These are phyloP conservation scores for Ustilago curta DNA, from an alignment of 1,284 basidiomycete genomes.

Conservation along the genomic window DNA sequence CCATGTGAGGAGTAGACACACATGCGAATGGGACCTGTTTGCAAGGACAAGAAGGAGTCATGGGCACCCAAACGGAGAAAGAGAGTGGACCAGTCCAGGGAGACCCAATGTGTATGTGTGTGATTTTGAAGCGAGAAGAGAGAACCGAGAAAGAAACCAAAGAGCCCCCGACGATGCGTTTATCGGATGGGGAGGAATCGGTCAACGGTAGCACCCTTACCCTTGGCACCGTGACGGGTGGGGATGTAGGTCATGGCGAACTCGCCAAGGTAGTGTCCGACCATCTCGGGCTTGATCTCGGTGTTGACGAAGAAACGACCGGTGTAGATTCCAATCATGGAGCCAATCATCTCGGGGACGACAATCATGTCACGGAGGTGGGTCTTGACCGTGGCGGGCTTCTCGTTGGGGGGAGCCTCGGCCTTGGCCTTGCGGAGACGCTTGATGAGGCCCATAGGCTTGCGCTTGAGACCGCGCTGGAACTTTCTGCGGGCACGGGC, in stretches of 20 bases:
- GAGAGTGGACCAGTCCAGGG: constrained; percentile 9
- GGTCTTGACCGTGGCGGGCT: constrained; percentile 98
- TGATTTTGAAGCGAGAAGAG: neutral
- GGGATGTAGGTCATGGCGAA: constrained; percentile 88
- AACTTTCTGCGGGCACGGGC: constrained; percentile 98
- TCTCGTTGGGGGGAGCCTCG: constrained; percentile 97
- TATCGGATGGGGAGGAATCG: constrained; percentile 77
- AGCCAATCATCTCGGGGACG: constrained; percentile 96
- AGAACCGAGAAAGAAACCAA: neutral
- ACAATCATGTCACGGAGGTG: constrained; percentile 99
- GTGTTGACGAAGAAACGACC: constrained; percentile 77
- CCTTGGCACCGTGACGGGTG: constrained; percentile 98
- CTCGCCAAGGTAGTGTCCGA: constrained; percentile 95
- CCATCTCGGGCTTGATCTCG: constrained; percentile 98
- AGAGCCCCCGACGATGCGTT: constrained; percentile 26
- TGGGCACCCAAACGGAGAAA: constrained; percentile 9
- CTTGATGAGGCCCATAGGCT: constrained; percentile 98
- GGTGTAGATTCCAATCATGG: constrained; percentile 77
- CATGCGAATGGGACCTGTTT: no score
- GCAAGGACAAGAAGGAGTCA: neutral
- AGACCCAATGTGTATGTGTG: constrained; percentile 7
- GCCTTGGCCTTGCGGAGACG: constrained; percentile 99
- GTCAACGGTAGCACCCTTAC: constrained; percentile 88
- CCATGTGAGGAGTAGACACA: no score
- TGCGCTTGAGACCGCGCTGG: constrained; percentile 98